These are phyloP conservation scores for Lipomyces japonicus DNA, from an alignment of 805 yeast species.

Conservation along the genomic window DNA sequence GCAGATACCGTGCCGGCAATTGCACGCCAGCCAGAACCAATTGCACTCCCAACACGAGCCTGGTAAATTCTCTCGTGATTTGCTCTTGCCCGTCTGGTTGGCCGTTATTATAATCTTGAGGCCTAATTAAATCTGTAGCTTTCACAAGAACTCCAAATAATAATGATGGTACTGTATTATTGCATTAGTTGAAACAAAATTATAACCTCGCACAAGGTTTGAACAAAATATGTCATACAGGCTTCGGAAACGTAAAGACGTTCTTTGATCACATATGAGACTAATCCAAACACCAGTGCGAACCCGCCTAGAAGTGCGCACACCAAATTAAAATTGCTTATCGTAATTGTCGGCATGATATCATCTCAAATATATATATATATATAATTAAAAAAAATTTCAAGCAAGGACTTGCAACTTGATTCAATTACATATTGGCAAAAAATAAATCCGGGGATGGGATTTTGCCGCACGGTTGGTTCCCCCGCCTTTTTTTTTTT, in stretches of 20 bases:
- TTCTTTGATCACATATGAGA: constrained; percentile 58
- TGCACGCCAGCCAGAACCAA: constrained; percentile 71
- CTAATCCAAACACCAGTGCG: constrained; percentile 53
- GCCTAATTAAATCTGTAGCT: constrained; percentile 55
- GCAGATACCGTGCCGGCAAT: constrained; percentile 63
- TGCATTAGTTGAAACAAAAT: neutral
- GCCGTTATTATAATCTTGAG: constrained; percentile 47
- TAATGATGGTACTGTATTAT: constrained; percentile 49
- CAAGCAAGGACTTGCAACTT: too few species aligned
- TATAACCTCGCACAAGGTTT: neutral
- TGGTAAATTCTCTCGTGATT: constrained; percentile 55
- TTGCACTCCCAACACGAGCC: constrained; percentile 66
- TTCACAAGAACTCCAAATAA: constrained; percentile 59
- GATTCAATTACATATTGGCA: too few species aligned
- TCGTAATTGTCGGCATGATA: constrained; percentile 21
- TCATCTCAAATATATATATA: too few species aligned
- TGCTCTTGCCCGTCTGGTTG: constrained; percentile 42
- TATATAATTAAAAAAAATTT: too few species aligned
- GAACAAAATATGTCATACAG: constrained; percentile 18
- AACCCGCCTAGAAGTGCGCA: constrained; percentile 63
- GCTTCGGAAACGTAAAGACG: constrained; percentile 62
- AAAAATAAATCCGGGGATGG: too few species aligned
- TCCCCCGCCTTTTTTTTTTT: too few species aligned
- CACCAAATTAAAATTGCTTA: constrained; percentile 40
- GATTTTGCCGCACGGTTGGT: too few species aligned